Conservation (phyloP, 140 eudicot species). For the Bidens hawaiensis region DNA sequence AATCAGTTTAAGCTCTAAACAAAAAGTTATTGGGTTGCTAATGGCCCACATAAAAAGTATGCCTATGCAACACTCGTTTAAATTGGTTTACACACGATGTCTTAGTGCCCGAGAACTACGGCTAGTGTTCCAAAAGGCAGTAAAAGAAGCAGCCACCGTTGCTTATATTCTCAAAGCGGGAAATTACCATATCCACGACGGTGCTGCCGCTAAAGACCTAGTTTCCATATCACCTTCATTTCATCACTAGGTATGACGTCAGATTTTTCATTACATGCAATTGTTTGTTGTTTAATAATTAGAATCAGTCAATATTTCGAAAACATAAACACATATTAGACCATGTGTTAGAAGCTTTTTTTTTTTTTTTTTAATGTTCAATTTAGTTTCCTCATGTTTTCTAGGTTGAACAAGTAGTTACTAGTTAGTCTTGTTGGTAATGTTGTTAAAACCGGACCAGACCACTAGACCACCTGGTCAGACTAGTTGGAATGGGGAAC, state of each 20-base stretch:
- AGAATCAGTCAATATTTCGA: background rate
- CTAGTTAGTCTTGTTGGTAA: constrained; percentile 8
- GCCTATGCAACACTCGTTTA: background rate
- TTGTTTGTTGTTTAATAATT: background rate
- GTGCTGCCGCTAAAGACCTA: background rate
- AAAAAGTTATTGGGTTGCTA: background rate
- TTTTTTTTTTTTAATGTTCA: background rate
- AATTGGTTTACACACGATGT: constrained; percentile 27
- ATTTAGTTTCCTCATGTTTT: background rate
- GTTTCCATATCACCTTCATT: background rate
- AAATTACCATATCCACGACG: constrained; percentile 4
- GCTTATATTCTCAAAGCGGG: constrained; percentile 26
- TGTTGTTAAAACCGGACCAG: no score
- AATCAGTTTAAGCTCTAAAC: no score
- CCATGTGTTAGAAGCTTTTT: constrained; percentile 19
- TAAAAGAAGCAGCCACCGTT: constrained; percentile 7
- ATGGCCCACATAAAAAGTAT: background rate
- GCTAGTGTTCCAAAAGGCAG: constrained; percentile 21
- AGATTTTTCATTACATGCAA: constrained; percentile 2
- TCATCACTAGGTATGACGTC: constrained; percentile 10
- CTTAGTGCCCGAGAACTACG: constrained; percentile 20
- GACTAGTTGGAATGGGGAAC: no score
- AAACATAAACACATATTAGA: background rate
- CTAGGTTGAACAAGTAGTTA: constrained; percentile 6
- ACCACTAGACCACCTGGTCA: no score